Base-by-base conservation (phyloP, 2,329 filamentous ascomycete species). In the Trichoderma pleuroti region DNA sequence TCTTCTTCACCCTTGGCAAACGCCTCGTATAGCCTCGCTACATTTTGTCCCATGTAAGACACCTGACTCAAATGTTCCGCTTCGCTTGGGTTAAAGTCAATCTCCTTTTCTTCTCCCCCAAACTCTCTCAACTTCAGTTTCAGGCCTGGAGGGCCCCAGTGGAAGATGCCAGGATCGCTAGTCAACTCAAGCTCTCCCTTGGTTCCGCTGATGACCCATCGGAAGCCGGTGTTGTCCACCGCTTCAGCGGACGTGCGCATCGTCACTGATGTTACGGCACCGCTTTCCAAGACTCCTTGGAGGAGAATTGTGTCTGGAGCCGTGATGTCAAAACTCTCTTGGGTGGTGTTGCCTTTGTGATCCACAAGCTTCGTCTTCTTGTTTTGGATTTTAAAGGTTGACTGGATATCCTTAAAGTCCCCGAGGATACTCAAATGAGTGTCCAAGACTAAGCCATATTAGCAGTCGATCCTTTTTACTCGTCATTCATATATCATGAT, bases 241-340 rank as follows among this genome's bases (percentile, higher is more conserved):
- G 61, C 16, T 28, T 64, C 42, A 34, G 42, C 18, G n/a, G 18
- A 64, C 5, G 61, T 64, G 28, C 61, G 61, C 26, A 64, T 64
- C 11, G 61, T 64, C 28, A 64, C 2, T 12, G 42, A 52, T 10
- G 42, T 18, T 4, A 64, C 18, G 7, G 61, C 61, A 34, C 61
- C 61, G 24, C 8, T 64, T 24, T 64, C 61, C 61, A 64, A 64
- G n/a, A 64, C 61, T 64, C 61, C 61, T 18, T 64, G 61, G 39
- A 64, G 28, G 2, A 64, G 42, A 34, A 64, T 49, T 52, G 61
- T 64, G n/a, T 64, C 61, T 34, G 61, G 61, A 32, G 61, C 61
- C n/a, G 42, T 64, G 61, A 64, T 64, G 2, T 64, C 2, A 10
- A 24, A 52, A 10, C 5, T n/a, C 2, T 64, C 61, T 34, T 52